Evolutionary conservation across 257 asterid species (phyloP).

Genomic region (Linderniella brevidens): DNA sequence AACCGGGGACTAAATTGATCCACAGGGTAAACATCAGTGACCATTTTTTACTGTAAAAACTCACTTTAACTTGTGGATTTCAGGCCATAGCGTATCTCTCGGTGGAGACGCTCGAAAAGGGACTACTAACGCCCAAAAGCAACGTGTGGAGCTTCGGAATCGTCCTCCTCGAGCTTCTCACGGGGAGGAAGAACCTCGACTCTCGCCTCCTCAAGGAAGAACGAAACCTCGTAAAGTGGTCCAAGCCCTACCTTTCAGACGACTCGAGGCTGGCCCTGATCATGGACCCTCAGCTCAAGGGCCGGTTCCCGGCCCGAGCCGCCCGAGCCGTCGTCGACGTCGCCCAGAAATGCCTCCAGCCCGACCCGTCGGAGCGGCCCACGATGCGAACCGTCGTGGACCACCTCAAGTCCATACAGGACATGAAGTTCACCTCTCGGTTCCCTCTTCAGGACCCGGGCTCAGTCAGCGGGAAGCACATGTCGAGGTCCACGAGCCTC

Average conservation of each 20-base stretch:
- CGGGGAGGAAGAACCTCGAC: slow-evolving; percentile 70
- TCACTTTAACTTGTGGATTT: not conserved
- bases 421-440: slow-evolving; percentile 58
- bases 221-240: slow-evolving; percentile 79
- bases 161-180: slow-evolving; percentile 78
- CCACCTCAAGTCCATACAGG: slow-evolving; percentile 63
- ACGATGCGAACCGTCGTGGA: slow-evolving; percentile 80
- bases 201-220: slow-evolving; percentile 69
- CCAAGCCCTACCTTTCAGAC: slow-evolving; percentile 66
- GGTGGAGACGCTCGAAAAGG: slow-evolving; percentile 70
- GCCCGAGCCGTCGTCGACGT: slow-evolving; percentile 70
- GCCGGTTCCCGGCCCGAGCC: slow-evolving; percentile 77
- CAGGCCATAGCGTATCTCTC: slow-evolving; percentile 81
- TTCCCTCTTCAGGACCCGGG: slow-evolving; percentile 88
- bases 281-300: slow-evolving; percentile 85
- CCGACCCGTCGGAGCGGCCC: slow-evolving; percentile 82
- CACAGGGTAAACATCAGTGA: too few relatives aligned
- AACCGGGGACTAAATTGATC: too few relatives aligned
- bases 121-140: slow-evolving; percentile 79
- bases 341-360: slow-evolving; percentile 73
- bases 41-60: not conserved
- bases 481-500: slow-evolving; percentile 75
- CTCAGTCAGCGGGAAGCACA: slow-evolving; percentile 38
- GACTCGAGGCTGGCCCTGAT: slow-evolving; percentile 66
- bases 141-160: slow-evolving; percentile 93